Conservation (phyloP, 2,329 filamentous ascomycete species). For the Sphaerostilbella broomeana region DNA sequence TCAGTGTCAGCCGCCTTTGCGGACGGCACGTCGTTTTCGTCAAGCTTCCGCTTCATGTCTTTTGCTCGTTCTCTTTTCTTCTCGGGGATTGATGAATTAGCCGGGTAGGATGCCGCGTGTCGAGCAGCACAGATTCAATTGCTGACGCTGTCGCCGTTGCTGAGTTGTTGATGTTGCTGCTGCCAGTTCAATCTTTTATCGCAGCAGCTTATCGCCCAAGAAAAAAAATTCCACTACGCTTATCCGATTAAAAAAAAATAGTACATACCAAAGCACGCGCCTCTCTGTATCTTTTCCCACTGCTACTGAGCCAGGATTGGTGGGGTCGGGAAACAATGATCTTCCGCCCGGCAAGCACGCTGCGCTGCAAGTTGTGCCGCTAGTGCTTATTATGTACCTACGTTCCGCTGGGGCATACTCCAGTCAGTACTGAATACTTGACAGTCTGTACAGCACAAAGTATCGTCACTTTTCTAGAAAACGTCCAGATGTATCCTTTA, state of each 20-base stretch:
- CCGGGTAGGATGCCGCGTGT: not conserved
- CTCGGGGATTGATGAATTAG: not conserved
- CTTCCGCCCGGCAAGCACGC: too few species aligned
- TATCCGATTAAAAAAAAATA: conserved; percentile 8
- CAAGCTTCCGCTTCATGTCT: conserved; percentile 56
- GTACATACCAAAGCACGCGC: not conserved
- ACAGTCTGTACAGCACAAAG: not conserved
- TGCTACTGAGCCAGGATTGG: too few species aligned
- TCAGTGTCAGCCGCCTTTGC: conserved; percentile 21
- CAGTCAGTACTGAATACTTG: conserved; percentile 12
- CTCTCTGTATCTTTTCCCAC: too few species aligned
- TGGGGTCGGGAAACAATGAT: too few species aligned
- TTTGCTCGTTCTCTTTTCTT: not conserved
- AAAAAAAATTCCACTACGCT: conserved; percentile 6
- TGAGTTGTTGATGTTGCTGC: too few species aligned
- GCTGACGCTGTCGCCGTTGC: not conserved
- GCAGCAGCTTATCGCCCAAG: conserved; percentile 7
- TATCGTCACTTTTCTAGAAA: conserved; percentile 2
- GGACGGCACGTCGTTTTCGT: conserved; percentile 46
- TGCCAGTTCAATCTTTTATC: too few species aligned
- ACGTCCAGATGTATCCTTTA: conserved; percentile 3
- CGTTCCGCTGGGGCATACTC: not conserved
- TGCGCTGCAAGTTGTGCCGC: not conserved
- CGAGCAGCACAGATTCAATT: not conserved
- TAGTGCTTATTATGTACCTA: conserved; percentile 7